These are phyloP conservation scores for Trypanosoma rangeli DNA, from an alignment of 208 protist genomes.

Conservation along the genomic window DNA sequence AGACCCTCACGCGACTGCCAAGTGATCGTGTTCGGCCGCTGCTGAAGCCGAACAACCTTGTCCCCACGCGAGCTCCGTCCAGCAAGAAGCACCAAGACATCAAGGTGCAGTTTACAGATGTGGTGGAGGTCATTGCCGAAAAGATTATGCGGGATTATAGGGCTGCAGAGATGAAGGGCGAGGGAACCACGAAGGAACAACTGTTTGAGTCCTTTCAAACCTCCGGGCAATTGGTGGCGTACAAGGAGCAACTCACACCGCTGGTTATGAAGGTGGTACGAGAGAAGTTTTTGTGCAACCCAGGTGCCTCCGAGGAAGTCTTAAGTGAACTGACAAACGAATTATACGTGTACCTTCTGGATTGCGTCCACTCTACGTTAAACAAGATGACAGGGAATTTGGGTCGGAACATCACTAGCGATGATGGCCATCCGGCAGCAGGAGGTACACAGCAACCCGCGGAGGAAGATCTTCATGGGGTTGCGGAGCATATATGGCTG, in stretches of 20 bases:
- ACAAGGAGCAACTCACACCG: conserved; percentile 73
- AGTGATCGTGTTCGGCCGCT: conserved; percentile 71
- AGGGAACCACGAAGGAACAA: conserved; percentile 26
- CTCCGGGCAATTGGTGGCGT: conserved; percentile 66
- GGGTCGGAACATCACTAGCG: background rate
- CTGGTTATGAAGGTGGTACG: conserved; percentile 64
- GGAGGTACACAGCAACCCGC: background rate
- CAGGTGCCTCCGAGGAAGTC: conserved; percentile 33
- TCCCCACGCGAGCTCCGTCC: conserved; percentile 44
- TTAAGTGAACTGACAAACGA: conserved; percentile 77
- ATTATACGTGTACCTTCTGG: conserved; percentile 88
- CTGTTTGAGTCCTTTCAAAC: conserved; percentile 70
- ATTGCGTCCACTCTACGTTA: conserved; percentile 77
- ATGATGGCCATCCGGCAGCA: background rate
- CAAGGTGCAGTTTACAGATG: conserved; percentile 32
- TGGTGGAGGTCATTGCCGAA: conserved; percentile 26
- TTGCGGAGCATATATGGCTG: conserved; percentile 34
- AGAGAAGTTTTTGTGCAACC: conserved; percentile 51
- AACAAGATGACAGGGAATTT: conserved; percentile 28
- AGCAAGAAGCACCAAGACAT: conserved; percentile 27
- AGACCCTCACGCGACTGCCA: conserved; percentile 69
- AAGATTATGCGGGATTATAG: conserved; percentile 33
- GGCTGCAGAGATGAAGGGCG: conserved; percentile 4
- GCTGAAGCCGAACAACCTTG: conserved; percentile 69
- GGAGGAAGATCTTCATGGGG: conserved; percentile 1